Evolutionary conservation across 176 grass and related monocot genomes (phyloP), one percentile per base, ranked within the genome.

Genomic region (Olyra latifolia): DNA sequence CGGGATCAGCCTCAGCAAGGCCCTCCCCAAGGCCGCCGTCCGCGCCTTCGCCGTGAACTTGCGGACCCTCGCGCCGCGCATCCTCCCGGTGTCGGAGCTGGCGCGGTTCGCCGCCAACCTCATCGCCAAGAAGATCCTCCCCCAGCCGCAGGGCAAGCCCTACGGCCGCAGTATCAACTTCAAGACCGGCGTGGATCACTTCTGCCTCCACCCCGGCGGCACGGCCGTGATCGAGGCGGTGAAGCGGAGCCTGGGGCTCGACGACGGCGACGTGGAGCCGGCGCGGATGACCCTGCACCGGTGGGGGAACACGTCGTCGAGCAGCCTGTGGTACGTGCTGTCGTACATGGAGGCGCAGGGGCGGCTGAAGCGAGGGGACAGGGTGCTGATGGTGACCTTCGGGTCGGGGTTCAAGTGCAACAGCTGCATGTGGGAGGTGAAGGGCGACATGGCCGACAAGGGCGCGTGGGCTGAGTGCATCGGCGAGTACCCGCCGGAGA

Each of bases 371-470:
- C 25, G 13, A 27, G 87, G 87, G 5, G 90, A 96, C 72, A 38
- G 74, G 48, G 78, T 92, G 71, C 69, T 92, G 14, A 96, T 96
- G 93, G 55, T 96, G 23, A 90, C 87, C 8, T 92, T 96, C 63
- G 93, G 93, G 1, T 83, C 90, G 0, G 93, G 93, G 2, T 96
- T 96, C 59, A 92, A 92, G 87, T 90, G 90, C 89, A 90, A 92
- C 80, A 96, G 90, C 69, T 88, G 84, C 81, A 4, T 96, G 12
- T 96, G 93, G 93, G 87, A 92, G 75, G 90, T 92, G 7, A 85
- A 27, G 40, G 16, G 27, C 7, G 90, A 96, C 71, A 72, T 92
- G 65, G 6, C 42, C 10, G 87, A 86, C 49, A 86, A 20, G 17
- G 85, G 86, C 0, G 78, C 45, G 4, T 95, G 93, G 93, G 82